These are phyloP conservation scores for Lycium barbarum DNA, from an alignment of 257 asterid species.

Conservation along the genomic window DNA sequence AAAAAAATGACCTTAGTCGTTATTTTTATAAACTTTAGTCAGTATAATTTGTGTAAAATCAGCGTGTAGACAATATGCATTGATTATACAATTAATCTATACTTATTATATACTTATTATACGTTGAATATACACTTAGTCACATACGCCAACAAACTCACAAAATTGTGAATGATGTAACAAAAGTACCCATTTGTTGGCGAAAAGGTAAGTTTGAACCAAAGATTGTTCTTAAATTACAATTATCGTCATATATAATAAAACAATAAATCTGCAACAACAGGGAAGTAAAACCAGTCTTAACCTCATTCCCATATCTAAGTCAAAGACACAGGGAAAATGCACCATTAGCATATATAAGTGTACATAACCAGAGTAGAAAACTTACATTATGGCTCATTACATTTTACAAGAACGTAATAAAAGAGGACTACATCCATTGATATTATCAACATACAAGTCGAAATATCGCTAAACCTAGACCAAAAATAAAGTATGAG, in stretches of 20 bases:
- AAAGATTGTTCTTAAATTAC: neutral
- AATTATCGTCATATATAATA: neutral
- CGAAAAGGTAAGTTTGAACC: neutral
- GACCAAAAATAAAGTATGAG: neutral
- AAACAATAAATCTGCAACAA: neutral
- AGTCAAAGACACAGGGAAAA: neutral
- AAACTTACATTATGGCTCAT: slow-evolving; percentile 5
- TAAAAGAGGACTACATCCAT: neutral
- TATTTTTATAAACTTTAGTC: too few species aligned
- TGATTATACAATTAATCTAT: too few species aligned
- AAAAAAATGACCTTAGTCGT: too few species aligned
- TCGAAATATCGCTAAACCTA: slow-evolving; percentile 17
- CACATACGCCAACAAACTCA: too few species aligned
- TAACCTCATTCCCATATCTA: neutral
- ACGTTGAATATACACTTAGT: too few species aligned
- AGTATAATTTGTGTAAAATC: too few species aligned
- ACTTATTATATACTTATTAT: too few species aligned
- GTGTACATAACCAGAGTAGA: neutral
- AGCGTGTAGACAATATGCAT: too few species aligned
- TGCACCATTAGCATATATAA: neutral
- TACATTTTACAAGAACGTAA: slow-evolving; percentile 1
- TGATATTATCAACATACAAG: slow-evolving; percentile 21
- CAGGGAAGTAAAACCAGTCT: neutral
- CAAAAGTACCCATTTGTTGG: too few species aligned
- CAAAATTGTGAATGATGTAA: too few species aligned